phyloP scores from a whole-genome alignment of 768 basidiomycete genomes.

The Amanita inopinata region DNA sequence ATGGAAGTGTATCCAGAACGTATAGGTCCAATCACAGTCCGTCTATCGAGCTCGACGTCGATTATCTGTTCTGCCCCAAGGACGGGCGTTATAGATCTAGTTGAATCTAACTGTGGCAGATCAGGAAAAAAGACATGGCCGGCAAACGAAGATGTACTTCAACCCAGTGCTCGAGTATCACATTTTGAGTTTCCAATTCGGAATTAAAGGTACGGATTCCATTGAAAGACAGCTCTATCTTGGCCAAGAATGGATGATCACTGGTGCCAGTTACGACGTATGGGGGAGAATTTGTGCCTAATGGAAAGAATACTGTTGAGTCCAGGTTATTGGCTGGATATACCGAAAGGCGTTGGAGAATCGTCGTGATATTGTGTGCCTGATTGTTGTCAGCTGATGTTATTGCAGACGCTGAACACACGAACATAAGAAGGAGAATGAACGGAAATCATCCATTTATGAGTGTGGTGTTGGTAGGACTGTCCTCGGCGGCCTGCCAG shows the following conservation, averaged over 20 bases:
- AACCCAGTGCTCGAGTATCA: constrained; percentile 45
- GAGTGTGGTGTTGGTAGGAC: constrained; percentile 22
- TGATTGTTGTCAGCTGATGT: constrained; percentile 12
- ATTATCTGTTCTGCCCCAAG: constrained; percentile 41
- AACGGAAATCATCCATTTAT: constrained; percentile 48
- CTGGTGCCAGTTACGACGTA: constrained; percentile 36
- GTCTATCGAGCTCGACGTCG: constrained; percentile 43
- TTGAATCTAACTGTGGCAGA: constrained; percentile 29
- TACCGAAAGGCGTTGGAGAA: constrained; percentile 31
- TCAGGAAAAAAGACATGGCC: background rate
- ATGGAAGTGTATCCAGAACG: constrained; percentile 22
- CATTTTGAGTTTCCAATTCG: constrained; percentile 22
- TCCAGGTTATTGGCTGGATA: constrained; percentile 16
- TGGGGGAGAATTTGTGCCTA: constrained; percentile 26
- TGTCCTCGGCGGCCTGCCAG: constrained; percentile 10
- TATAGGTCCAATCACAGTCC: constrained; percentile 29
- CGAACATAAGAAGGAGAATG: constrained; percentile 44
- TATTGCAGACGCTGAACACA: constrained; percentile 11
- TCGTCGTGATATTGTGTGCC: constrained; percentile 35
- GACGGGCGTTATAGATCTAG: constrained; percentile 22
- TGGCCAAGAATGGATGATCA: constrained; percentile 34
- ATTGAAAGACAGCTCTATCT: constrained; percentile 35
- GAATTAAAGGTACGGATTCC: constrained; percentile 15
- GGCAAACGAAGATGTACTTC: constrained; percentile 25
- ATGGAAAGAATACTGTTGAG: constrained; percentile 11